Conservation (phyloP, 768 basidiomycete genomes). For the Dictyophora rubrovolvata region DNA sequence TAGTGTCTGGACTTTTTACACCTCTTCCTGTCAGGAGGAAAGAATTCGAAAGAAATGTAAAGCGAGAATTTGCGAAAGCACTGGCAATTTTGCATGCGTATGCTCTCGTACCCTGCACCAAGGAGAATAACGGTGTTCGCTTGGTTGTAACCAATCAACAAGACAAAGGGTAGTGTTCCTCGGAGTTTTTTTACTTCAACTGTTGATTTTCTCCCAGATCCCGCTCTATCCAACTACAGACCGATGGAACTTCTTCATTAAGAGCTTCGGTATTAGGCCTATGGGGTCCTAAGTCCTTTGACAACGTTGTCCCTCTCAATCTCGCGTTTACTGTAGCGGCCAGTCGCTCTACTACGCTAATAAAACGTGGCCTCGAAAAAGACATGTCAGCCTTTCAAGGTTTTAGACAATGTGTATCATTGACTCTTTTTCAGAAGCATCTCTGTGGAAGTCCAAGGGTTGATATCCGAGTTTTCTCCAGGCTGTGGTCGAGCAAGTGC, state of each 20-base stretch:
- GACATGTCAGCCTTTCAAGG: conserved; percentile 11
- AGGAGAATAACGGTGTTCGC: conserved; percentile 50
- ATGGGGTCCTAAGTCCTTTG: conserved; percentile 78
- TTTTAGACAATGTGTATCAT: background rate
- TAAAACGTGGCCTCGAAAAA: conserved; percentile 27
- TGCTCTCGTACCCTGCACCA: conserved; percentile 71
- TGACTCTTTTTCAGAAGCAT: conserved; percentile 11
- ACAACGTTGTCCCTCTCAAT: conserved; percentile 65
- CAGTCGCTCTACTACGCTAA: conserved; percentile 41
- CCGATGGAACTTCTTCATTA: conserved; percentile 53
- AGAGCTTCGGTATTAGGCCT: conserved; percentile 59
- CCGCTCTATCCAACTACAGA: conserved; percentile 53
- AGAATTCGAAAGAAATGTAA: conserved; percentile 80
- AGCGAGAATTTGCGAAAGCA: conserved; percentile 83
- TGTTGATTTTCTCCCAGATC: conserved; percentile 15
- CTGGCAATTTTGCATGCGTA: conserved; percentile 78
- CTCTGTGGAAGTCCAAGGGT: conserved; percentile 53
- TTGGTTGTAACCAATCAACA: conserved; percentile 61
- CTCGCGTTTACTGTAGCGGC: conserved; percentile 58
- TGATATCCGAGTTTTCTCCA: conserved; percentile 73
- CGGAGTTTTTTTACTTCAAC: background rate
- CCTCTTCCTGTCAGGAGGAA: conserved; percentile 85
- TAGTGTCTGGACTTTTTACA: conserved; percentile 59
- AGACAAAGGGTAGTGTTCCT: conserved; percentile 52
- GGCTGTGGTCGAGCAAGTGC: conserved; percentile 67